These are phyloP conservation scores for Chionographis japonica DNA, from an alignment of 106 monocot species.

Conservation along the genomic window DNA sequence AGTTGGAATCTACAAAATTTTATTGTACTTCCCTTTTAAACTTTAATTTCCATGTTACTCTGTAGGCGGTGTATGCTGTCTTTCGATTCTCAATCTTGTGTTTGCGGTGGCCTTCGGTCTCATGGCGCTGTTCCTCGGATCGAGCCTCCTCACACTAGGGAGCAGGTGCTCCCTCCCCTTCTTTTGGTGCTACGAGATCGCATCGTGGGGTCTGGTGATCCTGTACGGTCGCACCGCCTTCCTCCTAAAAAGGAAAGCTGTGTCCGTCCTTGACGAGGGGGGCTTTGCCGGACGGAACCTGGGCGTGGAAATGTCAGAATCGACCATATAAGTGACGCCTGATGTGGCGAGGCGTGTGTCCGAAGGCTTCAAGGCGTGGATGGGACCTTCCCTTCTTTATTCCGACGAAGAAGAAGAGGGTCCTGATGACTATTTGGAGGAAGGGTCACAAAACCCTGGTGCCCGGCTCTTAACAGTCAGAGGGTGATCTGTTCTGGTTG, in stretches of 20 bases:
- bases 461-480: slow-evolving; percentile 6
- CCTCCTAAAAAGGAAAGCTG: slow-evolving; percentile 74
- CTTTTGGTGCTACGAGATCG: slow-evolving; percentile 90
- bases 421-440: slow-evolving; percentile 46
- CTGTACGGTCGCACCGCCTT: slow-evolving; percentile 76
- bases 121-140: slow-evolving; percentile 81
- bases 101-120: slow-evolving; percentile 82
- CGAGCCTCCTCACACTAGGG: slow-evolving; percentile 80
- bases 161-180: slow-evolving; percentile 81
- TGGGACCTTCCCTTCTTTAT: slow-evolving; percentile 91
- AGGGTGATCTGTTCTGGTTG: slow-evolving; percentile 9
- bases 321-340: slow-evolving; percentile 38
- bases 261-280: slow-evolving; percentile 44
- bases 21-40: neutral
- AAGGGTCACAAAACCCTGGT: slow-evolving; percentile 9
- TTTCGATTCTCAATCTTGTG: slow-evolving; percentile 65
- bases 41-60: neutral
- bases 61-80: slow-evolving; percentile 85
- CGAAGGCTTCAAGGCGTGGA: slow-evolving; percentile 90
- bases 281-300: slow-evolving; percentile 32
- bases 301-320: slow-evolving; percentile 84
- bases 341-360: slow-evolving; percentile 72
- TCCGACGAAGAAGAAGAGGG: slow-evolving; percentile 85
- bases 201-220: slow-evolving; percentile 71
- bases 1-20: too few relatives aligned